Percentiles rank a stretch among this genome's conserved stretches.
Conservation (phyloP, 352 stramenopile genomes). For the Phytophthora cajani region DNA sequence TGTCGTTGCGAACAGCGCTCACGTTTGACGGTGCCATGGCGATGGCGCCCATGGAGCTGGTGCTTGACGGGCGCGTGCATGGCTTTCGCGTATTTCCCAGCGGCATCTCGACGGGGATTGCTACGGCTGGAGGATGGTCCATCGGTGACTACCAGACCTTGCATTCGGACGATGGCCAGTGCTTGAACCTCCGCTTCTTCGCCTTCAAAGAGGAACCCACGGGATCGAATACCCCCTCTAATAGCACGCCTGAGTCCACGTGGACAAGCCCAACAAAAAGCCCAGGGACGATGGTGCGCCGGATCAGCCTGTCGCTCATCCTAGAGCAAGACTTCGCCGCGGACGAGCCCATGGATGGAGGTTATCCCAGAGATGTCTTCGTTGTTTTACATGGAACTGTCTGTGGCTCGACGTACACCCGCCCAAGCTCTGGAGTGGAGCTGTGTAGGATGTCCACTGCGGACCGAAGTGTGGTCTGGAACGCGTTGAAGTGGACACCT, state of each 20-base stretch:
- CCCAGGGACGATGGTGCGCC: neutral
- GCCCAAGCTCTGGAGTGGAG: neutral
- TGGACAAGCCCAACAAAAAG: neutral
- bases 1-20: constrained; percentile 18
- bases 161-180: constrained; percentile 1
- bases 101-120: constrained; percentile 23
- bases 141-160: constrained; percentile 22
- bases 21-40: neutral
- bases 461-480: constrained; percentile 17
- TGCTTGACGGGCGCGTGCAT: constrained; percentile 34
- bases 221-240: neutral
- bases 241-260: neutral
- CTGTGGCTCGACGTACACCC: constrained; percentile 7
- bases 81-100: constrained; percentile 40
- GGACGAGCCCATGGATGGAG: neutral
- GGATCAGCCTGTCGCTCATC: constrained; percentile 6
- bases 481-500: constrained; percentile 6
- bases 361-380: neutral
- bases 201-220: neutral
- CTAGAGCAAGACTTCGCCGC: neutral
- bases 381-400: constrained; percentile 13
- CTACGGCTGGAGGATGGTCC: constrained; percentile 17
- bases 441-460: neutral
- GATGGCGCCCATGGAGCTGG: constrained; percentile 23
- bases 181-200: constrained; percentile 14